Percentiles rank a stretch among this genome's conserved stretches.
These are phyloP conservation scores for Coemansia asiatica DNA, from an alignment of 192 early-diverging fungal genomes.

Conservation along the genomic window DNA sequence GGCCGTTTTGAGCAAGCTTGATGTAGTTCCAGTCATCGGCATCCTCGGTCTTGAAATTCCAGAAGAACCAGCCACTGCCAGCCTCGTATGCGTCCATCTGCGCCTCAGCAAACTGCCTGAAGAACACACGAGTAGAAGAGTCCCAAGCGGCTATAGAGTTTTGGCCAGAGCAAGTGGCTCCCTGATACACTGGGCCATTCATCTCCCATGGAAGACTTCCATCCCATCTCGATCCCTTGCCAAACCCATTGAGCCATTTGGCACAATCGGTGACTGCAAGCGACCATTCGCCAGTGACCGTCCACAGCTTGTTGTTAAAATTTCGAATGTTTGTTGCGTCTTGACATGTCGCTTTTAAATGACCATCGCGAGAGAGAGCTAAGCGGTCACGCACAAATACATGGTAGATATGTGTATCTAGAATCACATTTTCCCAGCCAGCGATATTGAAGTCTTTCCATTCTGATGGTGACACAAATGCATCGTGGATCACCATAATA, in stretches of 20 bases:
- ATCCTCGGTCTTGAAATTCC: conserved; percentile 74
- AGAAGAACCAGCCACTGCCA: conserved; percentile 72
- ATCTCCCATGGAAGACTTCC: conserved; percentile 57
- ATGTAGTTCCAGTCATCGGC: conserved; percentile 76
- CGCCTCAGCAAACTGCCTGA: conserved; percentile 59
- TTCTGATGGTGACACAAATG: conserved; percentile 42
- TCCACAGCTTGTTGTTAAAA: conserved; percentile 47
- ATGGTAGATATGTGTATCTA: conserved; percentile 59
- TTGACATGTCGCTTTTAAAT: conserved; percentile 39
- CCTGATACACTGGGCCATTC: conserved; percentile 44
- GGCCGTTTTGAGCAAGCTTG: conserved; percentile 62
- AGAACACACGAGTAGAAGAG: conserved; percentile 55
- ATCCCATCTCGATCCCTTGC: conserved; percentile 61
- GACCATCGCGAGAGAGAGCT: conserved; percentile 24
- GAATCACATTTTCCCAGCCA: conserved; percentile 50
- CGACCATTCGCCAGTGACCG: conserved; percentile 74
- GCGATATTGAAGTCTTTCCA: conserved; percentile 42
- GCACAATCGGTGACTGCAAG: conserved; percentile 72
- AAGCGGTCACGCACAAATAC: conserved; percentile 51
- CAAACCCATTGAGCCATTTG: conserved; percentile 69
- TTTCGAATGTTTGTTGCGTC: conserved; percentile 37
- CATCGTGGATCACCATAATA: conserved; percentile 50
- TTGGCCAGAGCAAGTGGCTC: conserved; percentile 58
- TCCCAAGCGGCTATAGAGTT: conserved; percentile 50
- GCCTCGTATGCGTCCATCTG: conserved; percentile 71